Evolutionary conservation across 2,329 filamentous ascomycete species (phyloP).

Genomic region (Drechslerella dactyloides): DNA sequence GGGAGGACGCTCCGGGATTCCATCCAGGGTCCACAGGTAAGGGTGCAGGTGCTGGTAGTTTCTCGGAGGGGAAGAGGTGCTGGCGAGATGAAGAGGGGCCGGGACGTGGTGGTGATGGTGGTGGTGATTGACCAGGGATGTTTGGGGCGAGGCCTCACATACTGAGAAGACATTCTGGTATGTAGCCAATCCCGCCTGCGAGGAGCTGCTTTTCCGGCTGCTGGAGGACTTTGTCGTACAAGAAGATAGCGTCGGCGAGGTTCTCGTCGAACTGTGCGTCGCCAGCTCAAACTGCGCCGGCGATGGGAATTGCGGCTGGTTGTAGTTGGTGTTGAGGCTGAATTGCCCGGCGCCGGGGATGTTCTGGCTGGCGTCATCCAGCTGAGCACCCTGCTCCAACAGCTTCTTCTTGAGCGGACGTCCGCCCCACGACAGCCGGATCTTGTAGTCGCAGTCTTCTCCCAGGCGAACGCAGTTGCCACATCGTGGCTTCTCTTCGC

Average conservation of each 20-base stretch:
- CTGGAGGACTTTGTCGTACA: constrained; percentile 46
- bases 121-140: constrained; percentile 43
- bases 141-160: constrained; percentile 50
- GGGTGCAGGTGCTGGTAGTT: constrained; percentile 48
- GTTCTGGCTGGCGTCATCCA: constrained; percentile 55
- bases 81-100: constrained; percentile 49
- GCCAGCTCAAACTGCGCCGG: constrained; percentile 54
- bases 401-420: constrained; percentile 55
- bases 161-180: constrained; percentile 51
- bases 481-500: constrained; percentile 55
- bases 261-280: constrained; percentile 47
- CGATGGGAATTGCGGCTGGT: constrained; percentile 53
- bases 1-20: constrained; percentile 54
- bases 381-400: constrained; percentile 54
- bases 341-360: constrained; percentile 55
- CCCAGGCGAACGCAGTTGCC: constrained; percentile 55
- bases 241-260: constrained; percentile 43
- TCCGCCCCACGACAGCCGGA: constrained; percentile 55
- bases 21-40: constrained; percentile 52
- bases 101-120: constrained; percentile 29
- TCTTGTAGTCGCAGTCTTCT: constrained; percentile 56
- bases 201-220: constrained; percentile 45
- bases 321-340: constrained; percentile 53
- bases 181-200: constrained; percentile 50
- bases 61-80: constrained; percentile 46